Percentiles rank a stretch among this genome's conserved stretches.
Evolutionary conservation across 2,329 filamentous ascomycete genomes (phyloP).

Genomic region (Capronia coronata): DNA sequence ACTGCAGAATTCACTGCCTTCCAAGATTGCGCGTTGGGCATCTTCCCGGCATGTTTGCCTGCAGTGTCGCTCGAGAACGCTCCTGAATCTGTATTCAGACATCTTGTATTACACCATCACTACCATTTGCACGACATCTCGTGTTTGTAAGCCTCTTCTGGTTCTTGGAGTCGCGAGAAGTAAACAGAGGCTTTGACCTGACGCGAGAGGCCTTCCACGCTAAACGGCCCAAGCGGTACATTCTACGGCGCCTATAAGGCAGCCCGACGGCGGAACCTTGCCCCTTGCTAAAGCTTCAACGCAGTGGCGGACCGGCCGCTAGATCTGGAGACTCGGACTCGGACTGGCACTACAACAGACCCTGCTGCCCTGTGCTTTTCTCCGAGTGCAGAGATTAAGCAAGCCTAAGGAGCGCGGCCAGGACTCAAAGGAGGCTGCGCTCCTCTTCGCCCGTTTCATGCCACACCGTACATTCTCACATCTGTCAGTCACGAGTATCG

Average conservation of each 20-base stretch:
- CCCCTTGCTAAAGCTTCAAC: neutral
- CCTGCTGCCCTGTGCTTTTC: neutral
- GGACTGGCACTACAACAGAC: neutral
- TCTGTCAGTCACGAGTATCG: conserved; percentile 13
- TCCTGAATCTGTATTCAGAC: too few species aligned
- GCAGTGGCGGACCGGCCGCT: neutral
- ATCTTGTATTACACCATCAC: too few species aligned
- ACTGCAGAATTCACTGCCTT: too few species aligned
- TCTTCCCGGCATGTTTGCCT: too few species aligned
- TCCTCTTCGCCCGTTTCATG: neutral
- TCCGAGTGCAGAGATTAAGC: neutral
- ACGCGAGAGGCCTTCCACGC: neutral
- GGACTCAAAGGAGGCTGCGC: neutral
- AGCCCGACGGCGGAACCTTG: neutral
- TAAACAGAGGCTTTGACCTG: neutral
- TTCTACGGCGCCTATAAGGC: neutral
- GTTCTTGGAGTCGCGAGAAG: too few species aligned
- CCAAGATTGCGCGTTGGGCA: too few species aligned
- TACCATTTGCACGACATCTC: too few species aligned
- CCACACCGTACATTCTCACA: neutral
- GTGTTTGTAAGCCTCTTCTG: too few species aligned
- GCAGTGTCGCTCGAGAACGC: too few species aligned
- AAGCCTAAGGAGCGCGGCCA: too few species aligned
- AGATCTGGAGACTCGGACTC: neutral
- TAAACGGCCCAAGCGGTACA: neutral